Conservation (phyloP, 106 monocot species). For the Triglochin maritima region DNA sequence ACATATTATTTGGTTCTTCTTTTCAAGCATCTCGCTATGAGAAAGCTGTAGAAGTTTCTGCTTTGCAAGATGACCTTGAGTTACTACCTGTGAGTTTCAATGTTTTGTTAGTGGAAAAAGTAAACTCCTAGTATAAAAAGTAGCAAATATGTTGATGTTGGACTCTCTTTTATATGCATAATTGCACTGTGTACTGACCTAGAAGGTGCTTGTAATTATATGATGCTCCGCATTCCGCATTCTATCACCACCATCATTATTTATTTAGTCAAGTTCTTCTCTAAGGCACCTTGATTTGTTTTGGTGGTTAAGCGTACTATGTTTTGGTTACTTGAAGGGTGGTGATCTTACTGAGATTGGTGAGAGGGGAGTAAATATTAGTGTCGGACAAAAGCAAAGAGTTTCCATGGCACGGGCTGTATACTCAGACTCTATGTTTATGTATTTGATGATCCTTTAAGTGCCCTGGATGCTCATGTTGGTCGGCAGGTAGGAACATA, state of each 20-base stretch:
- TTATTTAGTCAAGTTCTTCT: too few relatives aligned
- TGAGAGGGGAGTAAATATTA: constrained; percentile 98
- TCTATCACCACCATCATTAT: too few relatives aligned
- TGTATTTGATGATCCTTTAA: constrained; percentile 99
- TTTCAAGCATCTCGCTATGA: constrained; percentile 60
- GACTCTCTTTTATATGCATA: too few relatives aligned
- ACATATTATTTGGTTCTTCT: constrained; percentile 92
- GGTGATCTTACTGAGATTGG: constrained; percentile 99
- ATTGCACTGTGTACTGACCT: too few relatives aligned
- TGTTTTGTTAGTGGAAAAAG: not conserved
- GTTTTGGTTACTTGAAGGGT: constrained; percentile 35
- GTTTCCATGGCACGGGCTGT: constrained; percentile 99
- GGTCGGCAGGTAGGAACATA: constrained; percentile 58
- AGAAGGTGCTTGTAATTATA: too few relatives aligned
- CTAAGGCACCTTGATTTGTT: too few relatives aligned
- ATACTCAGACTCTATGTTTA: constrained; percentile 93
- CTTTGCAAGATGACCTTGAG: constrained; percentile 79
- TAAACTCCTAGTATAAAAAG: not conserved
- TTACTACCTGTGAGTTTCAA: constrained; percentile 68
- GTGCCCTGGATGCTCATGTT: constrained; percentile 99
- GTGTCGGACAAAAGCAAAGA: constrained; percentile 99
- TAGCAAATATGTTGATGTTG: too few relatives aligned
- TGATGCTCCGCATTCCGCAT: too few relatives aligned
- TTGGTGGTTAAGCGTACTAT: too few relatives aligned
- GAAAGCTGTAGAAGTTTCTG: constrained; percentile 72